Evolutionary conservation across 257 asterid species (phyloP).

Genomic region (Gentiana macrophylla): DNA sequence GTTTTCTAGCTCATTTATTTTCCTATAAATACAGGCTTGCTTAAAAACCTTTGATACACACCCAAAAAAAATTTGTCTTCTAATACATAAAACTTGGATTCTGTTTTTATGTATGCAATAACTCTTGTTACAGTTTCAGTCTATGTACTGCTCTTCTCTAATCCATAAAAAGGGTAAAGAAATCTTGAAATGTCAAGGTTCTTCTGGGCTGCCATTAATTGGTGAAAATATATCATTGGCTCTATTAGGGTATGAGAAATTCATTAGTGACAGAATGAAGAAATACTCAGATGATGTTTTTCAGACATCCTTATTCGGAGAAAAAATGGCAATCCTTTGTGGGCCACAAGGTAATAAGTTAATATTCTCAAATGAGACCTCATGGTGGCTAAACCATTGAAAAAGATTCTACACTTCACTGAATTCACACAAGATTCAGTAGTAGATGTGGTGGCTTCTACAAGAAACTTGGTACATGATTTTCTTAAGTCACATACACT

Average conservation of each 20-base stretch:
- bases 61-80: too few species aligned
- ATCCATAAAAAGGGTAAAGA: background rate
- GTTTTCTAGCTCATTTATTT: too few species aligned
- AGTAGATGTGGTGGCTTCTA: conserved; percentile 33
- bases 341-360: conserved; percentile 69
- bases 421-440: conserved; percentile 29
- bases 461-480: conserved; percentile 32
- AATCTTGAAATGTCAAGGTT: conserved; percentile 8
- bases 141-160: background rate
- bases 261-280: conserved; percentile 1
- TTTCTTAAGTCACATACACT: conserved; percentile 48
- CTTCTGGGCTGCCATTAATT: conserved; percentile 11
- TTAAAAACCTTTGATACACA: too few species aligned
- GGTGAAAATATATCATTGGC: conserved; percentile 11
- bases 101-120: too few species aligned
- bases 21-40: too few species aligned
- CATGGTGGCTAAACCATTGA: conserved; percentile 68
- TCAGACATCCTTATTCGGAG: conserved; percentile 46
- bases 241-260: conserved; percentile 1
- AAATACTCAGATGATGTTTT: conserved; percentile 23
- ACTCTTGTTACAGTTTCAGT: background rate
- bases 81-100: too few species aligned
- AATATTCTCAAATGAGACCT: conserved; percentile 45
- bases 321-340: conserved; percentile 50
- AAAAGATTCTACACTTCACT: conserved; percentile 36